Base-by-base conservation (phyloP, 352 stramenopile genomes). In the Globisporangium megalacanthum region DNA sequence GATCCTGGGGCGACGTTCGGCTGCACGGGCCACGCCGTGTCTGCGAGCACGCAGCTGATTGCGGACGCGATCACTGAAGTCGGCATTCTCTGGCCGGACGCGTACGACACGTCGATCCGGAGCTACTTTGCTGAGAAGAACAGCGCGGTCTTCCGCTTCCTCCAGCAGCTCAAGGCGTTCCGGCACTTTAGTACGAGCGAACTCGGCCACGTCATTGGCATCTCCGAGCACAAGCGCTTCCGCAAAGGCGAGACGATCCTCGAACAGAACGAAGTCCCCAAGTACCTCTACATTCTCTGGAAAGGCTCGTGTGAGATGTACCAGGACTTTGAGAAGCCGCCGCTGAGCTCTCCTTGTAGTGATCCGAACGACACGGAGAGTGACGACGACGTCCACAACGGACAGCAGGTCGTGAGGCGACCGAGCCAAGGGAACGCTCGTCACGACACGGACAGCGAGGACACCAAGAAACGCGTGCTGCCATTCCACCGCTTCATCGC, bases 111-210 rank as follows among this genome's bases (percentile, higher is more conserved):
- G 37, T 85, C 75, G 41, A 85, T 89, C 52, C 68, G 70, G 1
- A 60, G 62, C n/a, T 79, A 77, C 48, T 86, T 72, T n/a, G 79
- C 66, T 10, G 67, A 77, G 55, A 76, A 73, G 47, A 86, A 88
- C 58, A 79, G 79, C 42, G 73, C 83, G 25, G 62, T 86, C 3
- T 91, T 89, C 52, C 63, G 65, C 10, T 91, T 91, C 39, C 49
- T 91, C 41, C 71, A 88, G 48, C 73, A 88, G 64, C 49, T 86
- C 44, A 83, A 82, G 39, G 77, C 78, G 3, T 88, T 91, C 33
- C 68, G 67, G 51, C 62, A 68, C 6, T 82, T 91, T 14, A 76
- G 65, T 11, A 83, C 77, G 1, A 86, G 76, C 31, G 79, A 87
- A 20, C 64, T 91, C 11, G 79, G 79, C 17, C 77, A 89, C 42